Conservation (phyloP, 345 rosid genomes). For the Acer yangbiense region DNA sequence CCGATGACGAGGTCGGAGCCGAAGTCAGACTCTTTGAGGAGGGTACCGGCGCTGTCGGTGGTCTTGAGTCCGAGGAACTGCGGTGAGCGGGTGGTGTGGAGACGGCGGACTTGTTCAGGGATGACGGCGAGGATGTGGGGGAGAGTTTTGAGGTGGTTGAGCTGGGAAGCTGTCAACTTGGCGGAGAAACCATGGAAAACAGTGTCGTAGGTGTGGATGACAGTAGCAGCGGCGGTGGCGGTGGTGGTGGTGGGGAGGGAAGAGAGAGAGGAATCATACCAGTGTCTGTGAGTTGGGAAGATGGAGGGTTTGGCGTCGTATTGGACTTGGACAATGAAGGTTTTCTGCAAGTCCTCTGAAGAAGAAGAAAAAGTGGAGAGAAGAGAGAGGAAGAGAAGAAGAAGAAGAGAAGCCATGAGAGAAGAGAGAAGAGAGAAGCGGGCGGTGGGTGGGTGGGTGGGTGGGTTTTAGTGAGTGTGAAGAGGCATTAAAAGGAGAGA, state of each 20-base stretch:
- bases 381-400: neutral
- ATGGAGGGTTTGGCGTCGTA: constrained; percentile 77
- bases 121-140: constrained; percentile 66
- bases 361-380: neutral
- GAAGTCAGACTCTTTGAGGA: constrained; percentile 79
- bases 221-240: constrained; percentile 19
- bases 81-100: constrained; percentile 92
- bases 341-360: constrained; percentile 12
- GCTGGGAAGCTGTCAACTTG: constrained; percentile 51
- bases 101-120: constrained; percentile 71
- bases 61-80: constrained; percentile 77
- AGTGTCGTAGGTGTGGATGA: constrained; percentile 84
- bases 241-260: constrained; percentile 36
- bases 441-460: neutral
- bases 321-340: constrained; percentile 59
- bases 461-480: neutral
- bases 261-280: constrained; percentile 70
- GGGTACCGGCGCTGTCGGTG: constrained; percentile 60
- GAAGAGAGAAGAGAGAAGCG: neutral
- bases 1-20: constrained; percentile 96
- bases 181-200: constrained; percentile 97
- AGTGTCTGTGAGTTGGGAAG: constrained; percentile 81
- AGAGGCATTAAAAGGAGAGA: constrained; percentile 12
- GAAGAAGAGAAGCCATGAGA: neutral
- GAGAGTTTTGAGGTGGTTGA: constrained; percentile 39